Evolutionary conservation across 2,329 filamentous ascomycete genomes (phyloP).

Genomic region (Ophiostoma australiae): DNA sequence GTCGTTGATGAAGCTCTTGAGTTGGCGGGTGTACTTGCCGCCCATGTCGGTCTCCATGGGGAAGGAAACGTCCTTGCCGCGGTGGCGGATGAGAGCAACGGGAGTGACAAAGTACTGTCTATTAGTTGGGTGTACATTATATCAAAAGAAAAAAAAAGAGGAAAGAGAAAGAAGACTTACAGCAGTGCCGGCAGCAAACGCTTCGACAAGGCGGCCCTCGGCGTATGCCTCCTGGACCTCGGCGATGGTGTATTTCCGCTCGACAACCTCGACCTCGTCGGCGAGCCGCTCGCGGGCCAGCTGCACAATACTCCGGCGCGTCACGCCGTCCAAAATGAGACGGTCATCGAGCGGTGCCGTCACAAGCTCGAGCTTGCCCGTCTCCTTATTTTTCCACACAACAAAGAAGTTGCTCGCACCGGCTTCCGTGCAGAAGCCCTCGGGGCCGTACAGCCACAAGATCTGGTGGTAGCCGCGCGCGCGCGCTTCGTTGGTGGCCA

Average conservation of each 20-base stretch:
- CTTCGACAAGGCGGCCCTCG: conserved; percentile 75
- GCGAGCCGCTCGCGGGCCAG: conserved; percentile 60
- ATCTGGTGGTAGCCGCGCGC: conserved; percentile 77
- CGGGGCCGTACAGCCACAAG: conserved; percentile 81
- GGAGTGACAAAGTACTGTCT: conserved; percentile 64
- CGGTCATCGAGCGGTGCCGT: conserved; percentile 79
- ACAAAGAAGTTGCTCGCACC: conserved; percentile 92
- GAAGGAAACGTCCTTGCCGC: conserved; percentile 58
- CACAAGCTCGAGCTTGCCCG: conserved; percentile 62
- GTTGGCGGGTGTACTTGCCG: conserved; percentile 52
- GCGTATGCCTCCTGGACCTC: conserved; percentile 67
- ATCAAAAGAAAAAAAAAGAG: conserved; percentile 34
- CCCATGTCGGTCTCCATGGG: conserved; percentile 50
- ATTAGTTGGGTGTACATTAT: neutral
- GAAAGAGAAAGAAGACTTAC: conserved; percentile 50
- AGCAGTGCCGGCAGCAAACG: conserved; percentile 83
- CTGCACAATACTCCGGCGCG: conserved; percentile 73
- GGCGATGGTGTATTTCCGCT: conserved; percentile 75
- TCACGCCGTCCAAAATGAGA: conserved; percentile 83
- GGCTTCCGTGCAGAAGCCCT: conserved; percentile 80
- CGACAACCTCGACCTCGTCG: conserved; percentile 63
- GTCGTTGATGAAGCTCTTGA: conserved; percentile 64
- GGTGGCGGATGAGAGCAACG: conserved; percentile 63
- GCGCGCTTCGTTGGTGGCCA: conserved; percentile 71
- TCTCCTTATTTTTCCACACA: conserved; percentile 66